Base-by-base conservation (phyloP, 768 basidiomycete genomes). In the Dentipellis fragilis region DNA sequence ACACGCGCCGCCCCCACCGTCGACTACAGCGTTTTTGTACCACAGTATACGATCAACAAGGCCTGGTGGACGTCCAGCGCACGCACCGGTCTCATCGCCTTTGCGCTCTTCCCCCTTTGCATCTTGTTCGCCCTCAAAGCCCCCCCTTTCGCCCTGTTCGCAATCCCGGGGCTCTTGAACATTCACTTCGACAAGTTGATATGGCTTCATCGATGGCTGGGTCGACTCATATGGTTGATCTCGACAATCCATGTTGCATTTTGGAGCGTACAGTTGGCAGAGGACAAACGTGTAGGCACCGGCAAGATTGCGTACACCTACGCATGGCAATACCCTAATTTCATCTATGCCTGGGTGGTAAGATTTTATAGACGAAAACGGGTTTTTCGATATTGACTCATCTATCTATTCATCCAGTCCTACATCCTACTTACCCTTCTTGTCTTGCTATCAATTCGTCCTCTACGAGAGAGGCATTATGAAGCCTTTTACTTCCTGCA, bases 101-200 rank as follows among this genome's bases (percentile, higher is more conserved):
- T 88, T 63, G 79, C 85, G 1, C 74, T 89, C 29, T 71, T 87
- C 49, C 89, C 88, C 0, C 74, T 90, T 8, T 83, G 80, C 54
- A 71, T 89, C 56, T 73, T 87, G 12, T 75, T 88, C 58, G 85
- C 83, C 9, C 75, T 91, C 66, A 91, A 83, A 65, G 76, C 76
- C 34, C 78, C 82, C 10, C 85, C 88, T 0, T 84, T 88, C 62
- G 87, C 87, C 55, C 63, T 89, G 50, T 80, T 89, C 61, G 79
- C 89, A 49, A 67, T 83, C 53, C 76, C 81, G 0, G 78, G 77
- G 59, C 71, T 80, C 56, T 76, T 78, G 40, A 81, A 86, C 54
- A 60, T 88, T n/a, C 78, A 81, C 62, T 85, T 85, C 62, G 88
- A 91, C 73, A 87, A 87, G 65, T 78, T 89, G 10, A 76, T 80